These are phyloP conservation scores for Coprinopsis sp. DNA, from an alignment of 768 basidiomycete species.

Conservation along the genomic window DNA sequence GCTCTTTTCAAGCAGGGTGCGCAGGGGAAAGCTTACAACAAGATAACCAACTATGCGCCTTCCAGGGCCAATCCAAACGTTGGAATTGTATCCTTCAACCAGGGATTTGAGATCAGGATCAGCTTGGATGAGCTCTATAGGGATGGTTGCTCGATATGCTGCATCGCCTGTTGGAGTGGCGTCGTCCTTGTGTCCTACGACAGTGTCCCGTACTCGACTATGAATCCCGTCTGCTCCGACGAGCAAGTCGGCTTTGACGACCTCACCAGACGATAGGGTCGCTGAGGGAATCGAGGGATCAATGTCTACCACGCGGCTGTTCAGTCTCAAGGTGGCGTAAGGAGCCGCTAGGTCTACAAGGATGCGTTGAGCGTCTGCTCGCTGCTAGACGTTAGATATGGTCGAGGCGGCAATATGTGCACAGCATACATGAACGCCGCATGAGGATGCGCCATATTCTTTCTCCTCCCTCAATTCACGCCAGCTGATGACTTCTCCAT, in stretches of 20 bases:
- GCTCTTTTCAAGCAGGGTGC: not conserved
- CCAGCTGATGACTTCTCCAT: slow-evolving; percentile 27
- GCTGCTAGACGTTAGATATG: no score
- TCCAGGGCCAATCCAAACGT: slow-evolving; percentile 55
- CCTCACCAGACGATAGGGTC: slow-evolving; percentile 38
- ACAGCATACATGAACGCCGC: slow-evolving; percentile 32
- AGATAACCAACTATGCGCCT: slow-evolving; percentile 34
- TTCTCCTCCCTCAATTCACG: slow-evolving; percentile 24
- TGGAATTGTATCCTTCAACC: slow-evolving; percentile 49
- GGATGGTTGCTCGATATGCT: slow-evolving; percentile 54
- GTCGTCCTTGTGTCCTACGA: slow-evolving; percentile 42
- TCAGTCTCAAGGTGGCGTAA: slow-evolving; percentile 31
- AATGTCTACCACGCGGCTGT: slow-evolving; percentile 28
- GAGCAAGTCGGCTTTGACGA: slow-evolving; percentile 37
- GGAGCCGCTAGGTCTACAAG: slow-evolving; percentile 31
- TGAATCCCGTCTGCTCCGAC: slow-evolving; percentile 49
- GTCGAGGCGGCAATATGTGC: no score
- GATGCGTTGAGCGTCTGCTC: slow-evolving; percentile 45
- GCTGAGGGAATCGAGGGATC: slow-evolving; percentile 25
- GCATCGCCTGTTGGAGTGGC: slow-evolving; percentile 57
- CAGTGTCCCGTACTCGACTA: slow-evolving; percentile 42
- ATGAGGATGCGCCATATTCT: slow-evolving; percentile 29
- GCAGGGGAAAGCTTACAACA: slow-evolving; percentile 27
- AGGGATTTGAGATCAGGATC: slow-evolving; percentile 50
- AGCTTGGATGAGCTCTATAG: slow-evolving; percentile 37